Evolutionary conservation across 805 yeast species (phyloP), one percentile per base, ranked within the genome.

Genomic region (Candida sphagnicola): DNA sequence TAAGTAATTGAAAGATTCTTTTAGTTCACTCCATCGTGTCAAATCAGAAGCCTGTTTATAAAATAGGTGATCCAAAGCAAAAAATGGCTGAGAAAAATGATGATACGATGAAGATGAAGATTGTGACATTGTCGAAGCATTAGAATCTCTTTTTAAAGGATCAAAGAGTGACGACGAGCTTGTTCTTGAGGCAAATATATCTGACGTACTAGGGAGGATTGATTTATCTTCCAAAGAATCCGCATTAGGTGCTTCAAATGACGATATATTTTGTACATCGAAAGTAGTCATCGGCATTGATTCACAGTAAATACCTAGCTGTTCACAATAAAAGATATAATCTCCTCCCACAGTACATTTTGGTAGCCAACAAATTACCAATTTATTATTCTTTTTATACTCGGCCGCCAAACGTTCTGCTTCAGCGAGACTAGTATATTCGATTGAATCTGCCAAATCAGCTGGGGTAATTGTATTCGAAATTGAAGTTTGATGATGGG

Each of bases 11-110:
- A 80, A 69, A 4, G 70, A 64, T 35, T 71, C 74, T 31, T 68
- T 63, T 29, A 82, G 55, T 16, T 71, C 77, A 3, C 75, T 64
- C 91, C 91, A 85, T 8, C 68, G 65, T 15, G 67, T 61, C 17
- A 82, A 62, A 53, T 85, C 91, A 8, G 74, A 58, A 10, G 79
- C 73, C 41, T 80, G 80, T 40, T 68, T 68, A 51, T 80, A 81
- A 53, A 82, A 83, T 8, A 77, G 50, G 5, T 58, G 57, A 3
- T 65, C 60, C 47, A 63, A 51, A 14, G 64, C 49, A 50, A 62
- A 69, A 36, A 69, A 63, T 6, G 74, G 72, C 42, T 62, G 66
- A 8, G 53, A 48, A 47, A 69, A 69, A 38, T 65, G 69, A 46
- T 69, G 74, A 46, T 66, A 68, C n/a, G 57, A 49, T 18, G 61